Evolutionary conservation across 1,284 basidiomycete genomes (phyloP).

Genomic region (Cystobasidiaceae sp.): DNA sequence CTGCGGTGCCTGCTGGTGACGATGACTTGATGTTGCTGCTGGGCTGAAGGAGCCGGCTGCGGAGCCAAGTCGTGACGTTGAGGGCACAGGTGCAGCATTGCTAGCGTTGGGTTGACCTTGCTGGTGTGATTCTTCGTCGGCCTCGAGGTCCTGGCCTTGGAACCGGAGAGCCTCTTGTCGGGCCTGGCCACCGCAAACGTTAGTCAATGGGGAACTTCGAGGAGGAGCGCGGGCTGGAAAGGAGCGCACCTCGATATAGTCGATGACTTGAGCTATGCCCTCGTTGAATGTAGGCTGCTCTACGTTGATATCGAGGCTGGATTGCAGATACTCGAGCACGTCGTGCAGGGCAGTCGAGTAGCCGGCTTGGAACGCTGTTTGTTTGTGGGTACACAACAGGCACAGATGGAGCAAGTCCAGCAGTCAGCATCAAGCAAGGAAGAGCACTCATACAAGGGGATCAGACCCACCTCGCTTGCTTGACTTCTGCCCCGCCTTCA

Average conservation of each 20-base stretch:
- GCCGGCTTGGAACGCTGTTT: conserved; percentile 27
- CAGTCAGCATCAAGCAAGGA: neutral
- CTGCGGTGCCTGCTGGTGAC: neutral
- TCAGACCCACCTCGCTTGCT: conserved; percentile 15
- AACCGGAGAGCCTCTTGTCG: conserved; percentile 25
- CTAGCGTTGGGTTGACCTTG: neutral
- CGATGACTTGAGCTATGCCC: conserved; percentile 24
- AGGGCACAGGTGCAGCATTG: neutral
- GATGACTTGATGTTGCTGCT: neutral
- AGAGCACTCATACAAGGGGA: neutral
- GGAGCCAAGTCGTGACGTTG: too few relatives aligned
- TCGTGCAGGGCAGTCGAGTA: conserved; percentile 27
- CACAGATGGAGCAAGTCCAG: neutral
- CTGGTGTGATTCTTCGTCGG: conserved; percentile 18
- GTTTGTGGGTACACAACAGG: neutral
- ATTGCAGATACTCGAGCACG: conserved; percentile 29
- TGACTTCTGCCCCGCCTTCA: conserved; percentile 27
- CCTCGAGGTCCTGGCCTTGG: conserved; percentile 13
- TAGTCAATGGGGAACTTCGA: neutral
- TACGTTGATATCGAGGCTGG: conserved; percentile 21
- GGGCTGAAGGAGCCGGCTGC: neutral
- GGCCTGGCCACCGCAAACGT: neutral
- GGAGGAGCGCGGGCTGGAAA: too few relatives aligned
- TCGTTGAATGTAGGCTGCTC: conserved; percentile 17
- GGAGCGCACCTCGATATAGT: conserved; percentile 30